phyloP scores from a whole-genome alignment of 2,329 filamentous ascomycete species.

The Arthrobotrys entomopaga region DNA sequence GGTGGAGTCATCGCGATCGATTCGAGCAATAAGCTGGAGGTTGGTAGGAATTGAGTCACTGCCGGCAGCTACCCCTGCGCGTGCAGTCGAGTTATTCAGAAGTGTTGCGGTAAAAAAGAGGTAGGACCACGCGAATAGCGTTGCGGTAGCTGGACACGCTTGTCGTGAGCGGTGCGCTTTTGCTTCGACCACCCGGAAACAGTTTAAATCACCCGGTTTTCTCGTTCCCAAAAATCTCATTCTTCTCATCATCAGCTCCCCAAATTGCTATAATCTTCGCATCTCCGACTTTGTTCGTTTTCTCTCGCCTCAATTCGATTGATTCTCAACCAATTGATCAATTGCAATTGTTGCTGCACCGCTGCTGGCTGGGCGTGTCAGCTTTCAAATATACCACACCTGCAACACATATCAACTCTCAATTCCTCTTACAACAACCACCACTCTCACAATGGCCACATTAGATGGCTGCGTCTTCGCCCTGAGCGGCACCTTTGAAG shows the following conservation, averaged over 20 bases:
- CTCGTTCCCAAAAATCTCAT: conserved; percentile 14
- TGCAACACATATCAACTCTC: conserved; percentile 6
- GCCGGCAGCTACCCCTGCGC: background rate
- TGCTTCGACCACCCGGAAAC: conserved; percentile 21
- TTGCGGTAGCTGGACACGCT: background rate
- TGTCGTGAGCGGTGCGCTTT: conserved; percentile 32
- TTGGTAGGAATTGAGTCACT: conserved; percentile 7
- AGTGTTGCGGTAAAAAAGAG: background rate
- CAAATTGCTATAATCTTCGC: conserved; percentile 2
- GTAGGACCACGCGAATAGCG: background rate
- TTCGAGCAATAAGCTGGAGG: conserved; percentile 1
- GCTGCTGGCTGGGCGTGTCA: conserved; percentile 21
- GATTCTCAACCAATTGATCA: conserved; percentile 8
- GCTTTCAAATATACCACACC: conserved; percentile 24
- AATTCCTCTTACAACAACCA: background rate
- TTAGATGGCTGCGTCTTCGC: conserved; percentile 68
- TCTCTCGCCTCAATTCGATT: background rate
- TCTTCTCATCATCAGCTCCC: conserved; percentile 12
- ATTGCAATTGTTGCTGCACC: background rate
- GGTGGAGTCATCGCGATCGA: conserved; percentile 37
- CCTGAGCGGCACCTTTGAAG: conserved; percentile 71
- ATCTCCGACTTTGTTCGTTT: background rate
- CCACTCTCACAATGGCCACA: conserved; percentile 58
- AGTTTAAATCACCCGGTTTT: conserved; percentile 45
- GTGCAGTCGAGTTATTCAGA: background rate